Conservation (phyloP, 352 stramenopile species). For the Phytophthora sp. region DNA sequence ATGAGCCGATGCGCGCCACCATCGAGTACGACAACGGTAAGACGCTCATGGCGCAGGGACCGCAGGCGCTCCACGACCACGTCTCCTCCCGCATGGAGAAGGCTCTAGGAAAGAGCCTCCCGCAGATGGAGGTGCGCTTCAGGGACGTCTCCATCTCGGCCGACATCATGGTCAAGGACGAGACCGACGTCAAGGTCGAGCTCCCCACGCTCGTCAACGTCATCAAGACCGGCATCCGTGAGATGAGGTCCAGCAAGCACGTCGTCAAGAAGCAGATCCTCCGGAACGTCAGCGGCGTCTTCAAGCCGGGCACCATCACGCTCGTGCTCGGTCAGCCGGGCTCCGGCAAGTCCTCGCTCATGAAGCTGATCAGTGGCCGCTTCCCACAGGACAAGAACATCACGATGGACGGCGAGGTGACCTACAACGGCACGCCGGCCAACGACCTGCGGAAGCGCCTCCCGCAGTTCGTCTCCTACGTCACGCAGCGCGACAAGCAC, state of each 20-base stretch:
- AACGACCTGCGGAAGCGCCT: conserved; percentile 11
- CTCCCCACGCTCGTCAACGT: conserved; percentile 36
- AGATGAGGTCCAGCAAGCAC: conserved; percentile 12
- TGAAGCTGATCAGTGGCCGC: conserved; percentile 27
- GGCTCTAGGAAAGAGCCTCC: conserved; percentile 19
- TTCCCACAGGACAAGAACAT: conserved; percentile 27
- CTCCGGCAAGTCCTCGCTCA: conserved; percentile 11
- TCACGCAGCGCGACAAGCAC: too few relatives aligned
- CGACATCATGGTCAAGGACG: conserved; percentile 12
- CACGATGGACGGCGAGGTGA: conserved; percentile 21
- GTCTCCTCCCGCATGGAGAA: conserved; percentile 27
- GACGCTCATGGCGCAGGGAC: conserved; percentile 9
- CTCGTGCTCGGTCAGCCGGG: not conserved
- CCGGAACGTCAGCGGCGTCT: too few relatives aligned
- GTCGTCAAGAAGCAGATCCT: conserved; percentile 26
- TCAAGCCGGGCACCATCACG: conserved; percentile 1
- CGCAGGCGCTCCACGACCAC: conserved; percentile 7
- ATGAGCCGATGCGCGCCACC: not conserved
- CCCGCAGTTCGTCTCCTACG: too few relatives aligned
- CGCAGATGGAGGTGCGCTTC: conserved; percentile 41
- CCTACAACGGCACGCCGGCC: conserved; percentile 22
- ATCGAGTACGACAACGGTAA: conserved; percentile 12
- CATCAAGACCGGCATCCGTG: not conserved
- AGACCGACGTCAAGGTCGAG: conserved; percentile 12
- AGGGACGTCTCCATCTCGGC: conserved; percentile 12